Percentiles rank a stretch among this genome's conserved stretches.
Evolutionary conservation across 331 rosid genomes (phyloP).

Genomic region (Phaseolus coccineus): DNA sequence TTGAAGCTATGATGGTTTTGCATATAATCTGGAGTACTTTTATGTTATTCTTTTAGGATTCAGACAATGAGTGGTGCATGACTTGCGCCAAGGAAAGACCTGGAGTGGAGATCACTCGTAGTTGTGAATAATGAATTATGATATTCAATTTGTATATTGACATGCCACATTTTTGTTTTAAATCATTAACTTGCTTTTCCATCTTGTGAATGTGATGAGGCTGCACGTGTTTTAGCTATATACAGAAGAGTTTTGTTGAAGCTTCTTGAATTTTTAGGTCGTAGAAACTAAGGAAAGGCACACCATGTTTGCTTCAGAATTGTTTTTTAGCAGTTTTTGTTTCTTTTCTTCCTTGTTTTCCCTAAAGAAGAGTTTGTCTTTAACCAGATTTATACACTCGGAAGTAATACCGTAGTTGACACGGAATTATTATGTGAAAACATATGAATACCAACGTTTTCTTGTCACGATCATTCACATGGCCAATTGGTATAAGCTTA

Average conservation of each 20-base stretch:
- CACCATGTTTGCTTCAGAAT: not conserved
- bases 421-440: not conserved
- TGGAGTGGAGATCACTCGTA: not conserved
- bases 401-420: not conserved
- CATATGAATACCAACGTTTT: not conserved
- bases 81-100: not conserved
- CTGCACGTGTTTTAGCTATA: not conserved
- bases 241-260: not conserved
- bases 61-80: not conserved
- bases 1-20: not conserved
- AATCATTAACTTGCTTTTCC: not conserved
- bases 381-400: not conserved
- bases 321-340: not conserved
- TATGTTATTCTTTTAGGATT: constrained; percentile 3
- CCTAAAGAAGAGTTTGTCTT: not conserved
- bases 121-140: not conserved
- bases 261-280: constrained; percentile 1
- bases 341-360: not conserved
- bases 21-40: not conserved
- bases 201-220: not conserved
- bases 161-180: not conserved
- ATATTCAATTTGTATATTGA: not conserved
- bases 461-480: constrained; percentile 5
- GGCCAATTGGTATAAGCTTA: not conserved
- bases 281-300: not conserved